phyloP scores from a whole-genome alignment of 208 protist genomes.

The Jaenimonas drosophilae region DNA sequence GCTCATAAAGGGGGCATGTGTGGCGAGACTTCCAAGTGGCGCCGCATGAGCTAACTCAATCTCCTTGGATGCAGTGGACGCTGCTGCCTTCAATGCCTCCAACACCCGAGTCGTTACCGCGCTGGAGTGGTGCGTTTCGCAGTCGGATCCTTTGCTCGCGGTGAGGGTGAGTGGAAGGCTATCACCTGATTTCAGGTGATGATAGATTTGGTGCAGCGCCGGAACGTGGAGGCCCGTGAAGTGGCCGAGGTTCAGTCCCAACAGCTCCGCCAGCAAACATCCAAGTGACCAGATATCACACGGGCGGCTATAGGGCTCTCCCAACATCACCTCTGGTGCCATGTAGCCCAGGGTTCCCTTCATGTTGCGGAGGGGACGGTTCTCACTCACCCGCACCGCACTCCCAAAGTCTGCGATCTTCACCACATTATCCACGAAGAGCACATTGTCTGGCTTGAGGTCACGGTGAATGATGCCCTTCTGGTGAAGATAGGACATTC shows the following conservation, averaged over 20 bases:
- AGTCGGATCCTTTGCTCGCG: too few relatives aligned
- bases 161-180: conserved; percentile 42
- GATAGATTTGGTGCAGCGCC: conserved; percentile 54
- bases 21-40: conserved; percentile 1
- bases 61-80: conserved; percentile 12
- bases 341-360: conserved; percentile 80
- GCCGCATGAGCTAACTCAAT: too few relatives aligned
- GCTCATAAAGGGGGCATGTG: not conserved
- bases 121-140: conserved; percentile 32
- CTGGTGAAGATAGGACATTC: conserved; percentile 50
- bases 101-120: conserved; percentile 22
- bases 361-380: conserved; percentile 46
- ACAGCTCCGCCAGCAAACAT: conserved; percentile 62
- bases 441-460: conserved; percentile 76
- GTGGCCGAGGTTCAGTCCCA: conserved; percentile 68
- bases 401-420: conserved; percentile 79
- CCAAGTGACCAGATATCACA: conserved; percentile 83
- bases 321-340: conserved; percentile 75
- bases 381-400: conserved; percentile 34
- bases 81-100: conserved; percentile 29
- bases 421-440: conserved; percentile 58
- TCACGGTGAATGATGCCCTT: conserved; percentile 74
- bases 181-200: conserved; percentile 21
- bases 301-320: conserved; percentile 66
- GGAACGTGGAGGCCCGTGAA: conserved; percentile 55